phyloP scores from a whole-genome alignment of 2,329 filamentous ascomycete species.

The Ophiostoma ips region DNA sequence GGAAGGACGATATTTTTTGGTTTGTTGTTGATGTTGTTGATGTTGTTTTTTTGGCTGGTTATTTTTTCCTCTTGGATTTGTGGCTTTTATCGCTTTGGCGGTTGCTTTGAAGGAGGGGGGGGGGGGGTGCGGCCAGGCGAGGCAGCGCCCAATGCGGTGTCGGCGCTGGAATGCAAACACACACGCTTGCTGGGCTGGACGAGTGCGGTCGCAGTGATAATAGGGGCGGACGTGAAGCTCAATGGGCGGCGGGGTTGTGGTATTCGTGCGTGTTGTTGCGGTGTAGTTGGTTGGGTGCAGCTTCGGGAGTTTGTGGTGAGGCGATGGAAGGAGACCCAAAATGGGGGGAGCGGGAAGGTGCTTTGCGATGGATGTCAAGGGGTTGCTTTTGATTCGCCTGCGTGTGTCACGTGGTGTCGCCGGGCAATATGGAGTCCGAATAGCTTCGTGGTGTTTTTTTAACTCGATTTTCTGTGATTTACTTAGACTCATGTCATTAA shows the following conservation, averaged over 20 bases:
- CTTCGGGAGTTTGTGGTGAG: not conserved
- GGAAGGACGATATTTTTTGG: too few relatives aligned
- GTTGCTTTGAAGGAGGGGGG: not conserved
- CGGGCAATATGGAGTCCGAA: too few relatives aligned
- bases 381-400: slow-evolving; percentile 1
- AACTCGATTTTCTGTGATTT: too few relatives aligned
- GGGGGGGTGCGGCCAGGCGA: too few relatives aligned
- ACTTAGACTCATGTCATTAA: not conserved
- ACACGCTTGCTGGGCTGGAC: not conserved
- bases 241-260: not conserved
- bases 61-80: not conserved
- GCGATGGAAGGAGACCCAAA: not conserved
- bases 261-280: not conserved
- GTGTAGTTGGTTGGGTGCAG: not conserved
- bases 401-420: not conserved
- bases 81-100: not conserved
- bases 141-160: not conserved
- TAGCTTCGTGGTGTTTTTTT: too few relatives aligned
- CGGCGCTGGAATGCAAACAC: not conserved
- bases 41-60: not conserved
- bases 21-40: not conserved
- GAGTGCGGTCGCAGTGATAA: not conserved
- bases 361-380: not conserved
- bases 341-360: not conserved
- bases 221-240: not conserved